phyloP scores from a whole-genome alignment of 345 rosid species.

The Populus alba region DNA sequence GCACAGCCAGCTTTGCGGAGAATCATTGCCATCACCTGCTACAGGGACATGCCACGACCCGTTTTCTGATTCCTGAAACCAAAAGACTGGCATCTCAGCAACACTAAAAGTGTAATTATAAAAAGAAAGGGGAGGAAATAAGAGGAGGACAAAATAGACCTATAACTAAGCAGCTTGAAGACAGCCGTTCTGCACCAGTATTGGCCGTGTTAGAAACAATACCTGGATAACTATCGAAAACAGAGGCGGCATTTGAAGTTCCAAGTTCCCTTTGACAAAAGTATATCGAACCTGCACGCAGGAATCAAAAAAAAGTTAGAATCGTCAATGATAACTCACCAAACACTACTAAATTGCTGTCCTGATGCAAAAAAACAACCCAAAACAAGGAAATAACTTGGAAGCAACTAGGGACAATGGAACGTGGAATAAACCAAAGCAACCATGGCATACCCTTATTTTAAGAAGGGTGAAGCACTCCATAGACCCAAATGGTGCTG shows the following conservation, averaged over 20 bases:
- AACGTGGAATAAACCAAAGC: neutral
- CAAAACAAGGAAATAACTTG: neutral
- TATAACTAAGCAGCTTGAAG: neutral
- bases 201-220: neutral
- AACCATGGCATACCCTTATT: neutral
- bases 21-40: slow-evolving; percentile 21
- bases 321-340: neutral
- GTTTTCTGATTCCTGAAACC: slow-evolving; percentile 72
- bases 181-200: neutral
- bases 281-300: slow-evolving; percentile 62
- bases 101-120: neutral
- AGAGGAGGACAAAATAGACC: neutral
- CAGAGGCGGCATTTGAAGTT: slow-evolving; percentile 66
- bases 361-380: neutral
- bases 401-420: neutral
- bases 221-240: slow-evolving; percentile 77
- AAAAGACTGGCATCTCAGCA: neutral
- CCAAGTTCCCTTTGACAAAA: slow-evolving; percentile 55
- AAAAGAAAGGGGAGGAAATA: neutral
- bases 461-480: neutral
- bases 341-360: neutral
- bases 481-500: no score
- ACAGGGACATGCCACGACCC: slow-evolving; percentile 91
- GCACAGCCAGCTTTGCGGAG: slow-evolving; percentile 61
- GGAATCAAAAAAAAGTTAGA: neutral